These are phyloP conservation scores for Alternaria postmessia DNA, from an alignment of 2,329 filamentous ascomycete genomes.

Conservation along the genomic window DNA sequence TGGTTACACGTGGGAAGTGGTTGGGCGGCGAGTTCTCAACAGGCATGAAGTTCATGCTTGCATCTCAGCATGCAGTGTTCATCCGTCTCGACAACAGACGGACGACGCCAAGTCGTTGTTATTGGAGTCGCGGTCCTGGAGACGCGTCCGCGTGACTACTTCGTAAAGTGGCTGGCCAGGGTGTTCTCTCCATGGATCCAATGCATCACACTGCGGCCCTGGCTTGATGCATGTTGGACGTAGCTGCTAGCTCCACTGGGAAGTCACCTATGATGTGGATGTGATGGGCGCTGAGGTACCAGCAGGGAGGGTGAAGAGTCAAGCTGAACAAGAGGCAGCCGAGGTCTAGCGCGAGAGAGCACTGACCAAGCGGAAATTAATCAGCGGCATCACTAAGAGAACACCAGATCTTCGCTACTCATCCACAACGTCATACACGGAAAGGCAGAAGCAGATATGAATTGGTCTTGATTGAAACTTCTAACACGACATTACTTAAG, in stretches of 20 bases:
- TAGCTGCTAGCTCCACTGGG: background rate
- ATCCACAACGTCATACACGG: background rate
- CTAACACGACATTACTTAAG: background rate
- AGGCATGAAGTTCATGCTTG: constrained; percentile 26
- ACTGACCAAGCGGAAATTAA: constrained; percentile 26
- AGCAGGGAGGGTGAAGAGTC: background rate
- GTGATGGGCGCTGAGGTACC: background rate
- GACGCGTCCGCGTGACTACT: background rate
- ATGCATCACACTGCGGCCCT: background rate
- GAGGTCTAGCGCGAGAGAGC: constrained; percentile 22
- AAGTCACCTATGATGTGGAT: background rate
- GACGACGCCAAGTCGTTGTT: background rate
- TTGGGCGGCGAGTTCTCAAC: constrained; percentile 26
- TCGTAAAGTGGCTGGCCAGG: background rate
- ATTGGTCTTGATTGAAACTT: background rate
- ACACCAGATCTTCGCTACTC: constrained; percentile 5
- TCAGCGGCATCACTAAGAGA: constrained; percentile 33
- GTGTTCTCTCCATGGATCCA: background rate
- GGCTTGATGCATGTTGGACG: background rate
- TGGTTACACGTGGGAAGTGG: constrained; percentile 11
- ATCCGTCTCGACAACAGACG: background rate
- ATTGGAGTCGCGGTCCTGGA: background rate
- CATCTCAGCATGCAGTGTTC: background rate
- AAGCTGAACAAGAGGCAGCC: constrained; percentile 5
- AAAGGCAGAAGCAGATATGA: background rate